phyloP scores from a whole-genome alignment of 2,329 filamentous ascomycete species.

The Trichoderma sp. region DNA sequence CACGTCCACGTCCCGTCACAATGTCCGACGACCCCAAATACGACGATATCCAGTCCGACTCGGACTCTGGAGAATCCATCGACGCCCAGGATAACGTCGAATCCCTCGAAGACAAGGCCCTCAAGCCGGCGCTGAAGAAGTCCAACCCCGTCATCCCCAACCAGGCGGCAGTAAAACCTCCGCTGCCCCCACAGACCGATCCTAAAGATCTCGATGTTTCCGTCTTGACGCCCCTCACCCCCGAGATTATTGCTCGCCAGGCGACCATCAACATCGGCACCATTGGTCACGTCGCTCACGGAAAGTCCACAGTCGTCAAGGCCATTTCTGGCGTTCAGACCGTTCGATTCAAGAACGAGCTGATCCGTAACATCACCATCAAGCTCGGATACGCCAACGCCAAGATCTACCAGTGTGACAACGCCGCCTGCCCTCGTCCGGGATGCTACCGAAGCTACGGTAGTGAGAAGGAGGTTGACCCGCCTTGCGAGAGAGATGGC shows the following conservation, averaged over 20 bases:
- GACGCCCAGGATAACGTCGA: conserved; percentile 57
- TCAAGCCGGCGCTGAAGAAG: conserved; percentile 88
- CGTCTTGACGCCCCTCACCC: conserved; percentile 77
- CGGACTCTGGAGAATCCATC: conserved; percentile 62
- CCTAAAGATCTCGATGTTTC: conserved; percentile 83
- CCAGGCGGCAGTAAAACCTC: conserved; percentile 52
- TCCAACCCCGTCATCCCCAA: conserved; percentile 51
- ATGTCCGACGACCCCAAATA: conserved; percentile 56
- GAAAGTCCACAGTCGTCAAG: conserved; percentile 98
- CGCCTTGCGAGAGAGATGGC: conserved; percentile 89
- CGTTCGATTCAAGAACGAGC: conserved; percentile 98
- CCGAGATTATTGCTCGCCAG: conserved; percentile 96
- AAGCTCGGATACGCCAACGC: conserved; percentile 99
- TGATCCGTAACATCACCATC: conserved; percentile 99
- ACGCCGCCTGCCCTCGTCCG: conserved; percentile 82
- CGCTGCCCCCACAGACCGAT: conserved; percentile 83
- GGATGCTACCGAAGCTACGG: conserved; percentile 97
- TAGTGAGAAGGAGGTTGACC: conserved; percentile 98
- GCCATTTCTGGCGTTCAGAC: conserved; percentile 99
- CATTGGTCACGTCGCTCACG: conserved; percentile 98
- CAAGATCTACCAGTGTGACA: conserved; percentile 99
- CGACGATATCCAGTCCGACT: conserved; percentile 73
- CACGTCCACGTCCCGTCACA: conserved; percentile 23
- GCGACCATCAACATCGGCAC: conserved; percentile 99
- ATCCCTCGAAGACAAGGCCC: conserved; percentile 60